Evolutionary conservation across 306 rosid genomes (phyloP).

Genomic region (Biancaea sappan): DNA sequence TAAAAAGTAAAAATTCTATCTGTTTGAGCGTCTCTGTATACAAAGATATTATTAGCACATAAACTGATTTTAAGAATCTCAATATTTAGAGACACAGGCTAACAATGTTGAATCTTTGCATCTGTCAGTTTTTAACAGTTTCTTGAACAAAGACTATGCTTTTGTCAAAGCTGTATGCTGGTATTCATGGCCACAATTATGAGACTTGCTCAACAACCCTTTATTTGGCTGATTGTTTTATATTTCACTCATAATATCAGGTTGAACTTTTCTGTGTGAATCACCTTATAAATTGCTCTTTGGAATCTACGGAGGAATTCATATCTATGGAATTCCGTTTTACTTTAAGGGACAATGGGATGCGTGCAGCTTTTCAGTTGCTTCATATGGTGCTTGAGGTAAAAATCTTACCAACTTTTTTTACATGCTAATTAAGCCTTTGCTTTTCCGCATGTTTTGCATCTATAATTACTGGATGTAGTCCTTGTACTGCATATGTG

Average conservation of each 20-base stretch:
- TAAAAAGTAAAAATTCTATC: neutral
- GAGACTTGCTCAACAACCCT: constrained; percentile 24
- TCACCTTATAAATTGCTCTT: constrained; percentile 92
- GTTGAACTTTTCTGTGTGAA: constrained; percentile 98
- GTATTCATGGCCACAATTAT: neutral
- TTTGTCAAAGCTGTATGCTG: neutral
- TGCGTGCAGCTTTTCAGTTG: constrained; percentile 98
- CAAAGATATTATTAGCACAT: neutral
- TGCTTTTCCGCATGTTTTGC: constrained; percentile 17
- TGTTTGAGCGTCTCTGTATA: constrained; percentile 18
- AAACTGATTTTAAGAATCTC: constrained; percentile 19
- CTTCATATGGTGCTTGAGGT: constrained; percentile 99
- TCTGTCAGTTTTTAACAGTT: neutral
- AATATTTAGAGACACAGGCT: neutral
- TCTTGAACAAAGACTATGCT: neutral
- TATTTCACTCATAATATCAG: constrained; percentile 45
- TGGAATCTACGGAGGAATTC: constrained; percentile 98
- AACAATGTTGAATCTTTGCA: neutral
- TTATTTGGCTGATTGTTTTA: constrained; percentile 27
- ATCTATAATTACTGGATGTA: constrained; percentile 14
- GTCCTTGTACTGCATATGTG: neutral
- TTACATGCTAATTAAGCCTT: neutral
- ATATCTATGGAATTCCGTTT: constrained; percentile 98
- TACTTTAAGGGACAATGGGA: constrained; percentile 91
- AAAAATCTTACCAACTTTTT: constrained; percentile 30